Evolutionary conservation across 148 eudicot species (phyloP).

Genomic region (Drosera capensis): DNA sequence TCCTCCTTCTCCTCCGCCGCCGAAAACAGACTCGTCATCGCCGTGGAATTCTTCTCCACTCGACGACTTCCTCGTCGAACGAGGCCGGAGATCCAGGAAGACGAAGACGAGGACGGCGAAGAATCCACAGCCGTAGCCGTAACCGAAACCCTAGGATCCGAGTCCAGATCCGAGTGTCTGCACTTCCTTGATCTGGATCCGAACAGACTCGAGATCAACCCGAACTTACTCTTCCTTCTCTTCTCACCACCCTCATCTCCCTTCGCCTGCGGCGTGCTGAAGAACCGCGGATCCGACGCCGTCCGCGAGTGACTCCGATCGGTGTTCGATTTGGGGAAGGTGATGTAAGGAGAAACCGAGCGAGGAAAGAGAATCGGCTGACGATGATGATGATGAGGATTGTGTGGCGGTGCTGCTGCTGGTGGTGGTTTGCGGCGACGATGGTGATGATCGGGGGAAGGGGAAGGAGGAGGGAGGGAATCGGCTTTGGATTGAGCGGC

Average conservation of each 20-base stretch:
- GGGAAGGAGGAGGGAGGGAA: neutral
- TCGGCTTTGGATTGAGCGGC: too few relatives aligned
- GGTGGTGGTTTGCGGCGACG: constrained; percentile 7
- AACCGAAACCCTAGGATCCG: constrained; percentile 7
- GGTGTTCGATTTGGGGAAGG: constrained; percentile 25
- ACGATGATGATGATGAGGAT: too few relatives aligned
- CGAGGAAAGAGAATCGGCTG: constrained; percentile 37
- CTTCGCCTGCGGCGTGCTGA: constrained; percentile 29
- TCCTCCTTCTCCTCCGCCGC: too few relatives aligned
- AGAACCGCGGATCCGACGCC: constrained; percentile 17
- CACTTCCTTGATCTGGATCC: constrained; percentile 29
- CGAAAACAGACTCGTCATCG: constrained; percentile 6
- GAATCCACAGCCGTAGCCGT: constrained; percentile 3
- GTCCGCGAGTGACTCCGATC: neutral
- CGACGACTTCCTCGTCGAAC: constrained; percentile 10
- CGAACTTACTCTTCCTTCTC: constrained; percentile 8
- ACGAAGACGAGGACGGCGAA: constrained; percentile 13
- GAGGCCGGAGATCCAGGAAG: constrained; percentile 26
- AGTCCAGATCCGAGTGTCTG: constrained; percentile 3
- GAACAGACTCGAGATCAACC: constrained; percentile 19
- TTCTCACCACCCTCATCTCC: constrained; percentile 6
- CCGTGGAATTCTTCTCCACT: too few relatives aligned
- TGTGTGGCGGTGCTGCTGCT: constrained; percentile 2
- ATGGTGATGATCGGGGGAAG: neutral
- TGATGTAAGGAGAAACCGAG: constrained; percentile 37